Conservation (phyloP, 164 flowering plant species). For the Sextonia rubra region DNA sequence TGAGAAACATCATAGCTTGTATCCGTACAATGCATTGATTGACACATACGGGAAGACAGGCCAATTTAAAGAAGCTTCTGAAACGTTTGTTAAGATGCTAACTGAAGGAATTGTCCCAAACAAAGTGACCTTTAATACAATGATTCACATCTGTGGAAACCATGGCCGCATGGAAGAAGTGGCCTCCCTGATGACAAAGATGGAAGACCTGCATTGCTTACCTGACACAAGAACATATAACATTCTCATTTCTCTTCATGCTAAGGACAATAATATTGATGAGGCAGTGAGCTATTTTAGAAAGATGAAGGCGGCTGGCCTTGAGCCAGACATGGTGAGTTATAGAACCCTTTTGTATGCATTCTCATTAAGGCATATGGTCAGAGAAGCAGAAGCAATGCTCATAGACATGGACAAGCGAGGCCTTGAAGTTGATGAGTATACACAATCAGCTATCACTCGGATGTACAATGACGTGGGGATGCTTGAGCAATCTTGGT, state of each 20-base stretch:
- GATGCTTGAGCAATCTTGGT: slow-evolving; percentile 71
- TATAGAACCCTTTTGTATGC: slow-evolving; percentile 88
- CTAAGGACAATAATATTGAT: slow-evolving; percentile 54
- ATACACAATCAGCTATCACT: slow-evolving; percentile 75
- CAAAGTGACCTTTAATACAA: slow-evolving; percentile 86
- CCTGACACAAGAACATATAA: slow-evolving; percentile 92
- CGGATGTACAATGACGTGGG: slow-evolving; percentile 86
- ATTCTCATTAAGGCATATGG: slow-evolving; percentile 77
- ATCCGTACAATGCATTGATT: slow-evolving; percentile 74
- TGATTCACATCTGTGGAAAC: slow-evolving; percentile 89
- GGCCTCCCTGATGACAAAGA: slow-evolving; percentile 52
- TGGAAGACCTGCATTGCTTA: slow-evolving; percentile 67
- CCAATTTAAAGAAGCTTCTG: slow-evolving; percentile 67
- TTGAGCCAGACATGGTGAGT: slow-evolving; percentile 72
- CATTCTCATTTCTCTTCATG: slow-evolving; percentile 77
- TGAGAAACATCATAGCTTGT: slow-evolving; percentile 38
- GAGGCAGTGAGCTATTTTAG: slow-evolving; percentile 51
- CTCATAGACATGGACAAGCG: slow-evolving; percentile 66
- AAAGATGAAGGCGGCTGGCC: slow-evolving; percentile 61
- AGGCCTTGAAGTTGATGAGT: slow-evolving; percentile 76
- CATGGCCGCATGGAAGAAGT: slow-evolving; percentile 69
- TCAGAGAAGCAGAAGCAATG: slow-evolving; percentile 64
- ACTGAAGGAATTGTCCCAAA: slow-evolving; percentile 63
- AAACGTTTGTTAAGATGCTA: slow-evolving; percentile 62
- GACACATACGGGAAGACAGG: slow-evolving; percentile 93